These are phyloP conservation scores for Apiospora malaysiana DNA, from an alignment of 2,329 filamentous ascomycete species.

Conservation along the genomic window DNA sequence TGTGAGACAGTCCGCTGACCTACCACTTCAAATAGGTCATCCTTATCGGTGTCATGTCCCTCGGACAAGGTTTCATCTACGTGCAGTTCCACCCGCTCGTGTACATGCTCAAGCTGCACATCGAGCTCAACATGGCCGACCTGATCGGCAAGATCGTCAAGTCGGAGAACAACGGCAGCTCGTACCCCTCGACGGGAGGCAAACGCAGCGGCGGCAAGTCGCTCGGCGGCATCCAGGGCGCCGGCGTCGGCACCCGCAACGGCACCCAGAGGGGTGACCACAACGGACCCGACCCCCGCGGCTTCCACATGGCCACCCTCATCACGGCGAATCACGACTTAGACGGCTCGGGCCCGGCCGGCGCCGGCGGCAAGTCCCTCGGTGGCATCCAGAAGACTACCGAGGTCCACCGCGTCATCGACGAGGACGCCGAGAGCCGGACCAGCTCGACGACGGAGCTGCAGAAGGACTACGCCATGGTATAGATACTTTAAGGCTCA, in stretches of 20 bases:
- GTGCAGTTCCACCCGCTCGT: conserved; percentile 59
- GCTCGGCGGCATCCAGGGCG: background rate
- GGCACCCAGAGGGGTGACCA: background rate
- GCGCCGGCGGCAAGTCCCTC: background rate
- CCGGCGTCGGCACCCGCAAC: background rate
- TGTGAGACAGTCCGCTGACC: background rate
- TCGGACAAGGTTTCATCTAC: conserved; percentile 48
- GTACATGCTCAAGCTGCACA: conserved; percentile 59
- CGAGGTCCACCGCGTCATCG: conserved; percentile 9
- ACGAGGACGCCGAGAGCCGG: conserved; percentile 16
- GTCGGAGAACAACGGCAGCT: conserved; percentile 16
- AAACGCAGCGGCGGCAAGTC: conserved; percentile 16
- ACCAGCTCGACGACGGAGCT: conserved; percentile 16
- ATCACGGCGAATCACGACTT: conserved; percentile 21
- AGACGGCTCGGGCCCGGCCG: background rate
- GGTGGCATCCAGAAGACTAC: conserved; percentile 18
- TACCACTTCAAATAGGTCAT: conserved; percentile 27
- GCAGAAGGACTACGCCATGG: conserved; percentile 17
- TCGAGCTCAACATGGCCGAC: conserved; percentile 60
- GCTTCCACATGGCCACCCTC: conserved; percentile 19
- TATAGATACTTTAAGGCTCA: background rate
- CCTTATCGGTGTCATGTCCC: conserved; percentile 51
- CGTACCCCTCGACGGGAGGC: conserved; percentile 17
- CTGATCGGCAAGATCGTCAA: conserved; percentile 49
- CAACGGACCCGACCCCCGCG: conserved; percentile 5